A percentile compares a stretch with the other conserved stretches of the same genome.
Evolutionary conservation across 441 rosid species (phyloP).

Genomic region (Mallotus japonicus): DNA sequence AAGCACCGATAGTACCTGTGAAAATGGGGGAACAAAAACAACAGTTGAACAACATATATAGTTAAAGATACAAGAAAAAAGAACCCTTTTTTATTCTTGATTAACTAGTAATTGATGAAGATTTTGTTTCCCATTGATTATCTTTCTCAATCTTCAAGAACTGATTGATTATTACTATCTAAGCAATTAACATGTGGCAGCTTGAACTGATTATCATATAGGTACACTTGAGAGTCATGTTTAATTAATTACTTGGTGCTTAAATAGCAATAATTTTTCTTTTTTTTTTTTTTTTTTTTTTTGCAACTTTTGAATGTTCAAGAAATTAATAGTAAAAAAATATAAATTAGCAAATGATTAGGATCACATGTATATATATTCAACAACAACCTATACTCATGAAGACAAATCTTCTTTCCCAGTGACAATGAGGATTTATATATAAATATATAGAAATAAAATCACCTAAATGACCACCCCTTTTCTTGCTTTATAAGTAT

Average conservation of each 20-base stretch:
- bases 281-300: not conserved
- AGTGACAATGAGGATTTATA: not conserved
- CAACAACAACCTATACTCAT: slow-evolving; percentile 4
- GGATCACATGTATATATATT: slow-evolving; percentile 2
- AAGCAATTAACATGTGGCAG: too few species aligned
- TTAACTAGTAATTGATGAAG: too few species aligned
- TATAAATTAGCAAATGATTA: slow-evolving; percentile 8
- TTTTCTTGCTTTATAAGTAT: slow-evolving; percentile 43
- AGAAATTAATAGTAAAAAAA: slow-evolving; percentile 14
- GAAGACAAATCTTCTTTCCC: slow-evolving; percentile 12
- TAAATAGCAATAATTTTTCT: not conserved
- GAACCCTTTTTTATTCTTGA: too few species aligned
- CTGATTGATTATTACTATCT: too few species aligned
- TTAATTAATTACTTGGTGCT: not conserved
- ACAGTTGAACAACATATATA: too few species aligned
- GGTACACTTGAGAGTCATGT: not conserved
- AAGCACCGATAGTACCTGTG: slow-evolving; percentile 51
- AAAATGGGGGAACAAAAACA: not conserved
- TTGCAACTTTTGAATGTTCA: not conserved
- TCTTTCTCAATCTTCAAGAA: too few species aligned
- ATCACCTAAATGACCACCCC: not conserved
- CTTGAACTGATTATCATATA: too few species aligned
- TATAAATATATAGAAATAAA: not conserved
- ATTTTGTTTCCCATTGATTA: too few species aligned
- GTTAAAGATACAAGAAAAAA: too few species aligned